Conservation (phyloP, 2,329 filamentous ascomycete genomes). For the Aspergillus melleus region DNA sequence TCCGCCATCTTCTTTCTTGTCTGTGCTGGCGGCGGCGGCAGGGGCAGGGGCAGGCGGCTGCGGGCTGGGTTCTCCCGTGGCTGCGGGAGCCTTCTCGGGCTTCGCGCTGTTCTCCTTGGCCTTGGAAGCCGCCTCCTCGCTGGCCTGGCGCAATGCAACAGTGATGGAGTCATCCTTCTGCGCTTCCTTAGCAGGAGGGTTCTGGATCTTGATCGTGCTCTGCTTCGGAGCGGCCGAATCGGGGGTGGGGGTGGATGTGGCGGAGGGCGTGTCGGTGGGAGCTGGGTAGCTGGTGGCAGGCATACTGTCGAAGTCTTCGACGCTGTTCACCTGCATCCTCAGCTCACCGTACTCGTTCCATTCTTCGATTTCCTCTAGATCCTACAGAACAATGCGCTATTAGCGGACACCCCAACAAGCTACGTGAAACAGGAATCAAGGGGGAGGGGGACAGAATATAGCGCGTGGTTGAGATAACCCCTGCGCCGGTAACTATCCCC, state of each 20-base stretch:
- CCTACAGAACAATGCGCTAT: constrained; percentile 53
- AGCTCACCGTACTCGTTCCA: constrained; percentile 99
- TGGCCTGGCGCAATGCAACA: constrained; percentile 45
- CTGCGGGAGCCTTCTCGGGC: constrained; percentile 12
- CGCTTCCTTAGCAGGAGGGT: constrained; percentile 37
- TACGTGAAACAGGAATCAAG: background rate
- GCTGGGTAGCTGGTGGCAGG: constrained; percentile 29
- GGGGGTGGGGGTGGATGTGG: constrained; percentile 25
- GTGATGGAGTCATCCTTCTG: constrained; percentile 41
- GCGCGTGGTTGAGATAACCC: background rate
- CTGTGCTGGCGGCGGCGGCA: constrained; percentile 8
- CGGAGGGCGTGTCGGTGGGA: constrained; percentile 25
- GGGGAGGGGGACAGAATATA: background rate
- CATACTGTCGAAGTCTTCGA: constrained; percentile 35
- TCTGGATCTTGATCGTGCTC: constrained; percentile 44
- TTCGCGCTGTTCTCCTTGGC: constrained; percentile 32
- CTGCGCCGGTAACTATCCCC: background rate
- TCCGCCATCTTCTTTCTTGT: constrained; percentile 17
- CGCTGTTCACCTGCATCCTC: constrained; percentile 70
- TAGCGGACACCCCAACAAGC: background rate
- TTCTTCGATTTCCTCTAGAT: constrained; percentile 91
- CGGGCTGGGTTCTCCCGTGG: constrained; percentile 13
- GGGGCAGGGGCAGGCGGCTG: constrained; percentile 16
- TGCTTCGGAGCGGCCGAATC: constrained; percentile 27
- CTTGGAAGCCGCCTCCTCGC: constrained; percentile 40